These are phyloP conservation scores for Chlamydomonas sp. DNA, from an alignment of 139 green algal species.

Conservation along the genomic window DNA sequence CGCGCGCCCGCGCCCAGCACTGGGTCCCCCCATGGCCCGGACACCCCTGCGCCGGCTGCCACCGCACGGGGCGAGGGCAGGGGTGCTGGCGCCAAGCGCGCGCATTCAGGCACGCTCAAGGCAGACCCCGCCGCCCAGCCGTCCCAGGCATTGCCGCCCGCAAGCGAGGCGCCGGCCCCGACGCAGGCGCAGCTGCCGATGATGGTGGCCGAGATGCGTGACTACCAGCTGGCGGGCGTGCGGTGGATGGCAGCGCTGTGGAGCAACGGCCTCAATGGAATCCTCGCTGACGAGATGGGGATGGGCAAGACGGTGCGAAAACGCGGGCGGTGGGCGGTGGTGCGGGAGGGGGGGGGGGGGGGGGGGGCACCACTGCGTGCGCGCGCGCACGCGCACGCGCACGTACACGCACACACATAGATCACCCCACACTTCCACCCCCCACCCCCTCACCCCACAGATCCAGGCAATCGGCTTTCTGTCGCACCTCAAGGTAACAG, in stretches of 20 bases:
- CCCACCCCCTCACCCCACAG: too few species aligned
- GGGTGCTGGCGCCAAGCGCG: neutral
- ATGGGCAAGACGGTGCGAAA: too few species aligned
- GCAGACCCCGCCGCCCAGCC: too few species aligned
- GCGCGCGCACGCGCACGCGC: too few species aligned
- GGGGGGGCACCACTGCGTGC: too few species aligned
- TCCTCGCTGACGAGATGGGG: conserved; percentile 95
- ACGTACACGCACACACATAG: too few species aligned
- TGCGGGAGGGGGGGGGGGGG: too few species aligned
- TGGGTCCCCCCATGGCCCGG: neutral
- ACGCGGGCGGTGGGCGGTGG: too few species aligned
- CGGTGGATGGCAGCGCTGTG: conserved; percentile 85
- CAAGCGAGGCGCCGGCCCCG: neutral
- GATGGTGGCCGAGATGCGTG: conserved; percentile 66
- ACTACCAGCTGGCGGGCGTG: conserved; percentile 88
- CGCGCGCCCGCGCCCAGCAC: conserved; percentile 18
- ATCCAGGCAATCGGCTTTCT: conserved; percentile 95
- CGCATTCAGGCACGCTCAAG: too few species aligned
- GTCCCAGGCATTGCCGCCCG: neutral
- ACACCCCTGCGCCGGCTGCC: neutral
- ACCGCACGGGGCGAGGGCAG: neutral
- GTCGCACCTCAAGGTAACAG: conserved; percentile 72
- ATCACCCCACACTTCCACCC: too few species aligned
- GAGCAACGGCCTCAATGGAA: conserved; percentile 90
- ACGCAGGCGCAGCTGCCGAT: conserved; percentile 68